Conservation (phyloP, 1,284 basidiomycete genomes). For the Trichosporon asahii region DNA sequence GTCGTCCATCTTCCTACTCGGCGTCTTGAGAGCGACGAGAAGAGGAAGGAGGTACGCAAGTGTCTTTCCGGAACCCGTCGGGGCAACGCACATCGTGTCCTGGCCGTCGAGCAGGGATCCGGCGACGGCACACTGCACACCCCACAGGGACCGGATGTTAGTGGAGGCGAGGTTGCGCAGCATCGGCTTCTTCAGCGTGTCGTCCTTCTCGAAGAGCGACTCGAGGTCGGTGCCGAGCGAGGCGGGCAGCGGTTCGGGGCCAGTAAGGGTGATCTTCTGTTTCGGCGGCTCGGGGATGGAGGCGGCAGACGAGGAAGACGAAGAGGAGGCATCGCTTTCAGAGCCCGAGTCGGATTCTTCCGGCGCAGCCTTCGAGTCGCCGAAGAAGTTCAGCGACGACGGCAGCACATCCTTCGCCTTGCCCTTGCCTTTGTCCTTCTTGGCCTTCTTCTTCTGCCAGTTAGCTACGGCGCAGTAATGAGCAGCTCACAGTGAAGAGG, state of each 20-base stretch:
- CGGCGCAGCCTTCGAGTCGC: conserved; percentile 55
- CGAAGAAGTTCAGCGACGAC: conserved; percentile 80
- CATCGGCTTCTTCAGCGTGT: conserved; percentile 35
- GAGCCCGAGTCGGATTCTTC: conserved; percentile 22
- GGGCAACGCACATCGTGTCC: conserved; percentile 85
- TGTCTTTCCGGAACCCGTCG: conserved; percentile 93
- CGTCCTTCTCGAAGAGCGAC: conserved; percentile 31
- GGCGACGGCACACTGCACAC: conserved; percentile 44
- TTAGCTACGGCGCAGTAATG: conserved; percentile 3
- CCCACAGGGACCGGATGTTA: conserved; percentile 40
- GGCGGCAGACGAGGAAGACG: conserved; percentile 23
- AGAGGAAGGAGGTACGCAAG: conserved; percentile 82
- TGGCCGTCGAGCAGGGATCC: conserved; percentile 57
- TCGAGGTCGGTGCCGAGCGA: conserved; percentile 46
- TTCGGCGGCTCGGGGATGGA: conserved; percentile 40
- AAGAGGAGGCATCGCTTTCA: conserved; percentile 23
- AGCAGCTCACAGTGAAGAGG: conserved; percentile 64
- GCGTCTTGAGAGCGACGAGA: conserved; percentile 64
- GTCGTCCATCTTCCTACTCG: conserved; percentile 52
- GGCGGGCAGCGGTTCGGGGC: conserved; percentile 44
- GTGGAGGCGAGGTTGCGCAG: conserved; percentile 28
- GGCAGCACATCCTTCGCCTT: conserved; percentile 57
- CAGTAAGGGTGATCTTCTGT: conserved; percentile 50
- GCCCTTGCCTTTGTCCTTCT: conserved; percentile 43
- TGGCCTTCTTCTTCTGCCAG: conserved; percentile 33